Evolutionary conservation across 2,329 filamentous ascomycete species (phyloP).

Genomic region (Rhynchosporium secalis): DNA sequence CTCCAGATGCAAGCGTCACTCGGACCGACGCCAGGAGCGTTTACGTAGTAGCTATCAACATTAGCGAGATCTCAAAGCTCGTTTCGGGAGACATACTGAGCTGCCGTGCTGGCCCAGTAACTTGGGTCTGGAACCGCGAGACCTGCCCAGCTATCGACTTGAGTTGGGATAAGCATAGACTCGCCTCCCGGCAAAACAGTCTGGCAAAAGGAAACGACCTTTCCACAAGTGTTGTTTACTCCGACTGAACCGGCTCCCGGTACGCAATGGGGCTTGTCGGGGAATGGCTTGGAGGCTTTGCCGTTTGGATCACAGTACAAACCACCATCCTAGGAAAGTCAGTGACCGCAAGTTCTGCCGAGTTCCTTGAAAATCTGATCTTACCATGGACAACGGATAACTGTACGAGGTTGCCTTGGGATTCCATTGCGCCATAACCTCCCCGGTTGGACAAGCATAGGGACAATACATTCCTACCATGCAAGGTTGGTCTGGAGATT

Average conservation of each 20-base stretch:
- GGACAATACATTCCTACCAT: constrained; percentile 69
- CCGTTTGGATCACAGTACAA: constrained; percentile 70
- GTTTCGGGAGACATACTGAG: constrained; percentile 60
- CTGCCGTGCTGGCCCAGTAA: constrained; percentile 73
- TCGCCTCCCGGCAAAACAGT: constrained; percentile 78
- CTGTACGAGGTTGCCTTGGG: constrained; percentile 63
- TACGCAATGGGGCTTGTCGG: constrained; percentile 66
- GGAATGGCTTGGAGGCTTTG: constrained; percentile 67
- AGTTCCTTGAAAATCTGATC: constrained; percentile 30
- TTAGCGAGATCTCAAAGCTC: constrained; percentile 25
- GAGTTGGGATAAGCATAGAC: constrained; percentile 79
- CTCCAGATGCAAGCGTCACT: constrained; percentile 73
- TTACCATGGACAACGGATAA: constrained; percentile 72
- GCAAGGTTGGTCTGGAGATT: constrained; percentile 74
- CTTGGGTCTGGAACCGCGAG: constrained; percentile 68
- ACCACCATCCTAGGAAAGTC: constrained; percentile 62
- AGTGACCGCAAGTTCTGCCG: constrained; percentile 13
- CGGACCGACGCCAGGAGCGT: constrained; percentile 64
- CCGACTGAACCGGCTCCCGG: constrained; percentile 65
- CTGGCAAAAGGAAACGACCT: constrained; percentile 71
- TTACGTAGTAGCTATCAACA: constrained; percentile 68
- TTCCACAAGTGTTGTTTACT: constrained; percentile 65
- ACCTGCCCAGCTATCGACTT: constrained; percentile 55
- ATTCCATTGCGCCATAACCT: constrained; percentile 80
- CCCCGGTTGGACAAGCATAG: constrained; percentile 72